Evolutionary conservation across 2,329 filamentous ascomycete species (phyloP).

Genomic region (Cercospora brassicicola): DNA sequence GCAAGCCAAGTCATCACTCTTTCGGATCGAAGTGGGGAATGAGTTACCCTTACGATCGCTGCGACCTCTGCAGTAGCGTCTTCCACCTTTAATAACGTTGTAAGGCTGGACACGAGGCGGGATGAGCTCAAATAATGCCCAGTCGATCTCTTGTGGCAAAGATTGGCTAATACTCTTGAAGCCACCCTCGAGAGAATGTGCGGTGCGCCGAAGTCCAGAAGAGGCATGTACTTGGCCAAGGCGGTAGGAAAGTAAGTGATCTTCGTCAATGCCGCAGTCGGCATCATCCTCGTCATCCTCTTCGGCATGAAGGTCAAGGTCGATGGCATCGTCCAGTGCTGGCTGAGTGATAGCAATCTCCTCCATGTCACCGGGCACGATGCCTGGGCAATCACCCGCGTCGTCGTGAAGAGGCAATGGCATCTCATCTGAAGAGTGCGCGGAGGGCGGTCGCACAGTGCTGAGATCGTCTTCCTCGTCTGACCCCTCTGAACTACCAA

Average conservation of each 20-base stretch:
- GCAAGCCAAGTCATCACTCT: constrained; percentile 66
- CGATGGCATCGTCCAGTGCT: constrained; percentile 69
- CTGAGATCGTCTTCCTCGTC: constrained; percentile 56
- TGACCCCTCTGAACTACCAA: constrained; percentile 54
- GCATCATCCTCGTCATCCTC: constrained; percentile 73
- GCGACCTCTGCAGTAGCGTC: constrained; percentile 38
- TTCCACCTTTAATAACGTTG: constrained; percentile 66
- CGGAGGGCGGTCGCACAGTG: constrained; percentile 36
- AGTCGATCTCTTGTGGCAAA: constrained; percentile 88
- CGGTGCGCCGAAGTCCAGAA: constrained; percentile 73
- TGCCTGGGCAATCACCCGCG: constrained; percentile 70
- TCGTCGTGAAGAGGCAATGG: constrained; percentile 19
- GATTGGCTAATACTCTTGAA: constrained; percentile 56
- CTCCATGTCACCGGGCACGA: constrained; percentile 72
- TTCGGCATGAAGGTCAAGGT: constrained; percentile 73
- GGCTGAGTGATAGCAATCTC: constrained; percentile 86
- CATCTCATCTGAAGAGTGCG: constrained; percentile 30
- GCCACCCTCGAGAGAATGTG: constrained; percentile 33
- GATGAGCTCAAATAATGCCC: constrained; percentile 83
- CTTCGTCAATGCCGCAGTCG: constrained; percentile 74
- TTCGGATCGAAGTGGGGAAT: constrained; percentile 53
- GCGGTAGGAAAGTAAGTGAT: constrained; percentile 75
- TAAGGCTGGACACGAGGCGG: constrained; percentile 67
- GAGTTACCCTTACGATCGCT: constrained; percentile 40
- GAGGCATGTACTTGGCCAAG: constrained; percentile 86